A percentile compares a stretch with the other conserved stretches of the same genome.
phyloP scores from a whole-genome alignment of 257 asterid species.

The Fraxinus excelsior region DNA sequence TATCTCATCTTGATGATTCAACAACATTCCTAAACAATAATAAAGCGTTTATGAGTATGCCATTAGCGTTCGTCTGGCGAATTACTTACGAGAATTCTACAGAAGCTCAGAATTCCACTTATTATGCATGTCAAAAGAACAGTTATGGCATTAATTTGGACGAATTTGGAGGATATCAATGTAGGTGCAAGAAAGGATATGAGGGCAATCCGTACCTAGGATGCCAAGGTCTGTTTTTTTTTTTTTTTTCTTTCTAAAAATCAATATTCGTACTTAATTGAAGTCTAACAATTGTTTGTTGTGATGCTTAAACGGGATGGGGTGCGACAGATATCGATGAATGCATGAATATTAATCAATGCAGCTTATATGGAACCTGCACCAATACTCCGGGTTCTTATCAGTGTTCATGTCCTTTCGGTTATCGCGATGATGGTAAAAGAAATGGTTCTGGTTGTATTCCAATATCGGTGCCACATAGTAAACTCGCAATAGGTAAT shows the following conservation, averaged over 20 bases:
- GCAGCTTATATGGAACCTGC: not conserved
- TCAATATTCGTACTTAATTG: no score
- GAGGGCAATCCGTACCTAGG: conserved; percentile 37
- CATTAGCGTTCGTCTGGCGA: conserved; percentile 25
- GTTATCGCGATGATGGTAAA: not conserved
- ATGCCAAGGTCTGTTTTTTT: conserved; percentile 26
- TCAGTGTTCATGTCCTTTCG: not conserved
- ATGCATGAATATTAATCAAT: not conserved
- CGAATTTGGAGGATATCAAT: conserved; percentile 18
- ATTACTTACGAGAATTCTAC: conserved; percentile 7
- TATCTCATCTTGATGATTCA: not conserved
- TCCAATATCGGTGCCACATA: not conserved
- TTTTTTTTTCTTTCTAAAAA: no score
- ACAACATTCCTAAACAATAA: not conserved
- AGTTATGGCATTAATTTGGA: conserved; percentile 13
- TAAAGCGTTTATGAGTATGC: not conserved
- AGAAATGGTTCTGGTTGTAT: not conserved
- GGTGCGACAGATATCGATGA: not conserved
- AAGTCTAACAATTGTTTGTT: not conserved
- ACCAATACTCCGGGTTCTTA: not conserved
- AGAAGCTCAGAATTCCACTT: not conserved
- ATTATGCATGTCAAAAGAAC: conserved; percentile 14
- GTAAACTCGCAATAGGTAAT: not conserved
- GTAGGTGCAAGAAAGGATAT: conserved; percentile 23
- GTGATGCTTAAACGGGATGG: not conserved